These are phyloP conservation scores for Cytospora piceicola DNA, from an alignment of 2,329 filamentous ascomycete genomes.

Conservation along the genomic window DNA sequence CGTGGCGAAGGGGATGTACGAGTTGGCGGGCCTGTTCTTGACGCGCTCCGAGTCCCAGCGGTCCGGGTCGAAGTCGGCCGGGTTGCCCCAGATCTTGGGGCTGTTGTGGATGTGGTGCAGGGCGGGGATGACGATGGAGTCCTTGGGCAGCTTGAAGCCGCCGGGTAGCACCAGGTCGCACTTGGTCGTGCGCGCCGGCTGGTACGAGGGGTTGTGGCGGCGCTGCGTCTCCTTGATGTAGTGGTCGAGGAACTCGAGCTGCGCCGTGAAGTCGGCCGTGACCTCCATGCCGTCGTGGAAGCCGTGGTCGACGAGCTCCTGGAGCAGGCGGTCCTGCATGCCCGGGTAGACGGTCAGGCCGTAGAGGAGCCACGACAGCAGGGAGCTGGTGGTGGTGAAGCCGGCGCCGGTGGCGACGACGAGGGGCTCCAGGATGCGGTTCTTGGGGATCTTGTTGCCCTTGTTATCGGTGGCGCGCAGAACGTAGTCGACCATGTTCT, in stretches of 20 bases:
- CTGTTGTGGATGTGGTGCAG: slow-evolving; percentile 59
- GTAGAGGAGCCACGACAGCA: slow-evolving; percentile 63
- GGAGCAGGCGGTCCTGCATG: slow-evolving; percentile 59
- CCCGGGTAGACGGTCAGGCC: slow-evolving; percentile 56
- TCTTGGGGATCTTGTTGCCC: slow-evolving; percentile 56
- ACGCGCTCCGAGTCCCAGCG: slow-evolving; percentile 60
- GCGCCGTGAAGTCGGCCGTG: slow-evolving; percentile 51
- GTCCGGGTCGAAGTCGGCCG: slow-evolving; percentile 60
- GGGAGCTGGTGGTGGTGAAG: slow-evolving; percentile 62
- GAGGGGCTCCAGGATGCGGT: slow-evolving; percentile 45
- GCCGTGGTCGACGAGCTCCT: slow-evolving; percentile 58
- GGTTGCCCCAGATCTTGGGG: slow-evolving; percentile 60
- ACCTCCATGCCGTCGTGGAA: slow-evolving; percentile 48
- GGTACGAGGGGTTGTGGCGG: slow-evolving; percentile 63
- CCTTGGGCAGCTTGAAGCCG: slow-evolving; percentile 59
- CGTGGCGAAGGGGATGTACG: slow-evolving; percentile 62
- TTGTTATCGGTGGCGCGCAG: slow-evolving; percentile 57
- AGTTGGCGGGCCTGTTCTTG: slow-evolving; percentile 53
- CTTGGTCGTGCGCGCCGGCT: slow-evolving; percentile 61
- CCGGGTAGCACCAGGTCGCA: slow-evolving; percentile 61
- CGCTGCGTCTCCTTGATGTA: slow-evolving; percentile 66
- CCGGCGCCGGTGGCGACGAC: slow-evolving; percentile 60
- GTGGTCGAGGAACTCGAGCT: slow-evolving; percentile 57
- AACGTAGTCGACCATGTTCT: slow-evolving; percentile 54
- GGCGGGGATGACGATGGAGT: slow-evolving; percentile 56